Percentiles rank a stretch among this genome's conserved stretches.
phyloP scores from a whole-genome alignment of 1,139 yeast genomes.

The Groenewaldozyma auringiensis region DNA sequence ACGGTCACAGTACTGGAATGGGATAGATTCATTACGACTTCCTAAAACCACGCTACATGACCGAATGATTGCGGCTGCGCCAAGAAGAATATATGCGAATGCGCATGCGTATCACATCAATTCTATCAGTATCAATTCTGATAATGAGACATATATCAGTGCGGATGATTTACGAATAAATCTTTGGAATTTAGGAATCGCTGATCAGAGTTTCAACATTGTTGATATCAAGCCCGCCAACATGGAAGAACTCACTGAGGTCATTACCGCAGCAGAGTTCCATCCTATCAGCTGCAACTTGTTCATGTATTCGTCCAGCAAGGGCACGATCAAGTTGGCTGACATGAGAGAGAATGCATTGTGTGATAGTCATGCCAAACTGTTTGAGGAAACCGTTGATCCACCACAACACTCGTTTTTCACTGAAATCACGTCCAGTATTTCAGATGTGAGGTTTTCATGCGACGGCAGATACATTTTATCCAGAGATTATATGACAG shows the following conservation, averaged over 20 bases:
- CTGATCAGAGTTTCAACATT: constrained; percentile 89
- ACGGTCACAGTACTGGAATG: constrained; percentile 5
- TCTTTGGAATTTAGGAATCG: constrained; percentile 89
- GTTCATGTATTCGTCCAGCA: constrained; percentile 94
- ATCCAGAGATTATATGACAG: constrained; percentile 93
- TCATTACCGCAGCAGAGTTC: constrained; percentile 95
- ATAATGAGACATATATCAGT: constrained; percentile 89
- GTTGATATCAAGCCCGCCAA: constrained; percentile 97
- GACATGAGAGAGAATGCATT: constrained; percentile 96
- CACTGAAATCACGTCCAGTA: constrained; percentile 93
- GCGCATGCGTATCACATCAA: constrained; percentile 98
- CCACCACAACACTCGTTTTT: constrained; percentile 92
- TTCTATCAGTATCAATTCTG: constrained; percentile 89
- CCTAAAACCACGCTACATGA: constrained; percentile 91
- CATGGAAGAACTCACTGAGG: constrained; percentile 98
- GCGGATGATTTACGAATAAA: constrained; percentile 95
- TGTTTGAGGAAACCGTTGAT: constrained; percentile 88
- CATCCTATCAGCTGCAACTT: constrained; percentile 90
- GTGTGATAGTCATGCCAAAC: constrained; percentile 82
- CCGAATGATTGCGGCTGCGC: constrained; percentile 90
- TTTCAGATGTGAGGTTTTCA: constrained; percentile 89
- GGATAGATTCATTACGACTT: constrained; percentile 46
- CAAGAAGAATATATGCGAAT: constrained; percentile 83
- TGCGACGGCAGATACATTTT: constrained; percentile 91
- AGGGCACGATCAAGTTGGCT: constrained; percentile 90